These are phyloP conservation scores for Raphanus sativus DNA, from an alignment of 345 rosid species.

Conservation along the genomic window DNA sequence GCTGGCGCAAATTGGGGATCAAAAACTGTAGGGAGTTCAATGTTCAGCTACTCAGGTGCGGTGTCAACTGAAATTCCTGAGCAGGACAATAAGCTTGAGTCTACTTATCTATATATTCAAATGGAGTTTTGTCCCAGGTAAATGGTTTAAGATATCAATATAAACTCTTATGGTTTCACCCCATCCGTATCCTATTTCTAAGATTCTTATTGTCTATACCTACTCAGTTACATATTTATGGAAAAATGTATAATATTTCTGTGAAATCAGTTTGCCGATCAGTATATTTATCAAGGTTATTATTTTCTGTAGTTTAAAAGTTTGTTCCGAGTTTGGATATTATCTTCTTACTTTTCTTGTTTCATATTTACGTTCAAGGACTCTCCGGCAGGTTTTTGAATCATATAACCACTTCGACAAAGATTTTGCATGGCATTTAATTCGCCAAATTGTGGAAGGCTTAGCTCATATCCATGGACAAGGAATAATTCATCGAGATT, in stretches of 20 bases:
- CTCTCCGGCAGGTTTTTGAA: constrained; percentile 84
- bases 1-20: constrained; percentile 73
- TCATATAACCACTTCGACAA: constrained; percentile 82
- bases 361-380: constrained; percentile 49
- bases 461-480: constrained; percentile 93
- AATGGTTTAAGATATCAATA: constrained; percentile 8
- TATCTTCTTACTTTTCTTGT: constrained; percentile 15
- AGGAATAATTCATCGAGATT: constrained; percentile 96
- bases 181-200: background rate
- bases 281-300: background rate
- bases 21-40: constrained; percentile 67
- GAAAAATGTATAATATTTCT: constrained; percentile 1
- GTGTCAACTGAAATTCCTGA: constrained; percentile 55
- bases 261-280: constrained; percentile 1
- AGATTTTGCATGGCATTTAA: constrained; percentile 78
- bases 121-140: constrained; percentile 99
- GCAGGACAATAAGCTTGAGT: constrained; percentile 68
- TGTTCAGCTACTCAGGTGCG: constrained; percentile 56
- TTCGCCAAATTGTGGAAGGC: constrained; percentile 96
- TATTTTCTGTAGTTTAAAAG: background rate
- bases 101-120: constrained; percentile 87
- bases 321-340: constrained; percentile 13
- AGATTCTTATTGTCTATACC: background rate
- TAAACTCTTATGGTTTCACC: background rate
- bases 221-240: constrained; percentile 5